Evolutionary conservation across 2,329 filamentous ascomycete genomes (phyloP), one percentile per base, ranked within the genome.

Genomic region (Sporothrix protearum): DNA sequence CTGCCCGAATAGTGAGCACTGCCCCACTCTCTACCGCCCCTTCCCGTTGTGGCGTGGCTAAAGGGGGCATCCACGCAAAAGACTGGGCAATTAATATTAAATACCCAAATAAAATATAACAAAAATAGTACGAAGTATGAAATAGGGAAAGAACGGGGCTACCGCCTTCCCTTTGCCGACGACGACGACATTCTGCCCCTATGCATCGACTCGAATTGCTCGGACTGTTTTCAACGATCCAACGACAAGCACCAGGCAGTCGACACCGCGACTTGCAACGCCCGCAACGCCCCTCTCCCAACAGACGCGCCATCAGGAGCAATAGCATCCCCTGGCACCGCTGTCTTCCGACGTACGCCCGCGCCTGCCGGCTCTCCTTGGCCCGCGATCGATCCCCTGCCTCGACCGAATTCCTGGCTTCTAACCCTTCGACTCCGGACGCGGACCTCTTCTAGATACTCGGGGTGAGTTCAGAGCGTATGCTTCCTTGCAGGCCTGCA

Each of bases 41-140:
- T 71, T 68, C 63, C 71, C 68, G 71, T 59, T 67, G 63, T 72
- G 68, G 67, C 71, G 51, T 57, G 45, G 63, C 55, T n/a, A 68
- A 68, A 71, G 42, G 63, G 71, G 68, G 68, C 30, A 47, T 64
- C 19, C 8, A n/a, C n/a, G 39, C 7, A 19, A 64, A 68, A 8
- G 36, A 47, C 42, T 66, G 61, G 36, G 51, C 42, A 61, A 51
- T 42, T 70, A 57, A 22, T 49, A 59, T 47, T 67, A 49, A 63
- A 49, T 53, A 42, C 47, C 55, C 39, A 68, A 59, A 69, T 45
- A n/a, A 59, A 39, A 68, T 36, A n/a, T n/a, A n/a, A n/a, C 22
- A 53, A 55, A 69, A 16, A 69, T 45, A 33, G 66, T 49, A 42
- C n/a, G n/a, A n/a, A n/a, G n/a, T n/a, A n/a, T 36, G 28, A 12